These are phyloP conservation scores for Trypanosoma scelopori DNA, from an alignment of 208 protist species.

Conservation along the genomic window DNA sequence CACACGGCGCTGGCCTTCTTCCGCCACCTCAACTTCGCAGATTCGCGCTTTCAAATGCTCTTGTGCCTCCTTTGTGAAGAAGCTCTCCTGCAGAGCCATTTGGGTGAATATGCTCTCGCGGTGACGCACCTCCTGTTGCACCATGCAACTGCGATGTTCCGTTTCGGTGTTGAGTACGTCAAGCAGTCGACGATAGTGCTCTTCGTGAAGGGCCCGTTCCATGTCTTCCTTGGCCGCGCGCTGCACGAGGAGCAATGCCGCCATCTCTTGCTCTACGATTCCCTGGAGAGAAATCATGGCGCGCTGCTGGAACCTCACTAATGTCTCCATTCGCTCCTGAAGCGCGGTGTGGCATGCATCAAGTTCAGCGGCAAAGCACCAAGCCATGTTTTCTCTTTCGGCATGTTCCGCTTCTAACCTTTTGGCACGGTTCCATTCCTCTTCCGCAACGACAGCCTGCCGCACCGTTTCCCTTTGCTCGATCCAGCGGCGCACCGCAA, in stretches of 20 bases:
- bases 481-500: constrained; percentile 38
- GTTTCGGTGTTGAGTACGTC: constrained; percentile 33
- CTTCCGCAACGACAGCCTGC: constrained; percentile 19
- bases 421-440: constrained; percentile 15
- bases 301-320: constrained; percentile 25
- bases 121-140: constrained; percentile 38
- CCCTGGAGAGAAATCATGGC: constrained; percentile 6
- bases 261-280: constrained; percentile 27
- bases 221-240: constrained; percentile 10
- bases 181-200: constrained; percentile 24
- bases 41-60: constrained; percentile 35
- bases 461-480: constrained; percentile 27
- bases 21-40: constrained; percentile 36
- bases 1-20: constrained; percentile 39
- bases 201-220: constrained; percentile 12
- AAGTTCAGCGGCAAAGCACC: constrained; percentile 10
- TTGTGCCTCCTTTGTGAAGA: constrained; percentile 41
- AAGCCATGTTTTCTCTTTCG: constrained; percentile 28
- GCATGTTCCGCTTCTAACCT: constrained; percentile 24
- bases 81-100: constrained; percentile 31
- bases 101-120: constrained; percentile 31
- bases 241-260: constrained; percentile 10
- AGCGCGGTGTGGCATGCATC: constrained; percentile 8
- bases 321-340: constrained; percentile 17
- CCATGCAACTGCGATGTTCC: constrained; percentile 28